Percentiles rank a stretch among this genome's conserved stretches.
Evolutionary conservation across 148 eudicot genomes (phyloP).

Genomic region (Camellia granthamiana): DNA sequence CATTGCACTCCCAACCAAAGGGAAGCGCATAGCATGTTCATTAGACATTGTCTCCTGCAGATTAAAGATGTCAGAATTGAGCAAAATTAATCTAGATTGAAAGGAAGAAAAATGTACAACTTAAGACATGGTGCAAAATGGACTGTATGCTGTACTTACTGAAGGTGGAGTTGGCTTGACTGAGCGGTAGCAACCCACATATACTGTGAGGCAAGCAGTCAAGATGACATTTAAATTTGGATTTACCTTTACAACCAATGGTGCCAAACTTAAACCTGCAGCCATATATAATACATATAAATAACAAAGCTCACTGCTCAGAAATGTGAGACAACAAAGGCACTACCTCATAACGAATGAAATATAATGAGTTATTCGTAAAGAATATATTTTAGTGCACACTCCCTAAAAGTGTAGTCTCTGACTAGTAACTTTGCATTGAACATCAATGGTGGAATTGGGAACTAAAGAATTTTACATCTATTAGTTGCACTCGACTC

Average conservation of each 20-base stretch:
- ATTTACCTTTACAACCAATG: slow-evolving; percentile 81
- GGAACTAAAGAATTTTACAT: background rate
- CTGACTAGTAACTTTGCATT: background rate
- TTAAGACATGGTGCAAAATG: background rate
- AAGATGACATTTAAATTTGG: slow-evolving; percentile 90
- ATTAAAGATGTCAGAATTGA: slow-evolving; percentile 8
- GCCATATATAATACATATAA: slow-evolving; percentile 9
- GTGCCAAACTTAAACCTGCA: slow-evolving; percentile 86
- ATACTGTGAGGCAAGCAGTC: slow-evolving; percentile 91
- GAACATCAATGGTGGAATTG: background rate
- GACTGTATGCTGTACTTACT: slow-evolving; percentile 42
- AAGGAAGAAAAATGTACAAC: background rate
- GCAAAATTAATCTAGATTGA: background rate
- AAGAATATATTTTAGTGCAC: background rate
- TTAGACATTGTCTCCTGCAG: slow-evolving; percentile 98
- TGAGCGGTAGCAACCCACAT: slow-evolving; percentile 90
- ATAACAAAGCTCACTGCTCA: background rate
- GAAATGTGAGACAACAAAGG: background rate
- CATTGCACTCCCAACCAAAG: slow-evolving; percentile 97
- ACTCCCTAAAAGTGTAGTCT: background rate
- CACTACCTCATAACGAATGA: background rate
- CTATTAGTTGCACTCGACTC: background rate
- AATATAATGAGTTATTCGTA: background rate
- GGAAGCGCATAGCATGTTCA: slow-evolving; percentile 97
- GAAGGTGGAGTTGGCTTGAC: slow-evolving; percentile 97